Evolutionary conservation across 1,139 yeast genomes (phyloP).

Genomic region (Saccharomyces hybrid): DNA sequence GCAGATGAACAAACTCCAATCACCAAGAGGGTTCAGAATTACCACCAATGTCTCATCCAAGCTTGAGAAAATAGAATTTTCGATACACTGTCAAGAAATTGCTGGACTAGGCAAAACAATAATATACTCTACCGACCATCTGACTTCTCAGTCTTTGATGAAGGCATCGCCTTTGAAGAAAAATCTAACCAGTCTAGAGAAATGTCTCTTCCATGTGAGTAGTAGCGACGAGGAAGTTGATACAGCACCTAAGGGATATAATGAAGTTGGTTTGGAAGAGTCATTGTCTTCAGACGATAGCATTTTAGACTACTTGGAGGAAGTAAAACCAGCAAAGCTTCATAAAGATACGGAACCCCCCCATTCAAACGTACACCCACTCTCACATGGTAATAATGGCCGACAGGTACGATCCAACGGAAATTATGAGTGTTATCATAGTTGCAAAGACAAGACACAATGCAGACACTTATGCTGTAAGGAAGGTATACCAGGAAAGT

Average conservation of each 20-base stretch:
- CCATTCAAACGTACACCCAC: neutral
- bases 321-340: neutral
- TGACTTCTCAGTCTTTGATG: slow-evolving; percentile 3
- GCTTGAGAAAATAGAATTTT: slow-evolving; percentile 25
- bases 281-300: slow-evolving; percentile 19
- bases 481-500: slow-evolving; percentile 34
- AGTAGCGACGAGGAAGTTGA: slow-evolving; percentile 4
- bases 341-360: no score
- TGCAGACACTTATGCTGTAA: slow-evolving; percentile 42
- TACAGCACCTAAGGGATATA: neutral
- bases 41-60: slow-evolving; percentile 15
- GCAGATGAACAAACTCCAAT: slow-evolving; percentile 27
- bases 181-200: slow-evolving; percentile 1
- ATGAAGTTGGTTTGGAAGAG: neutral
- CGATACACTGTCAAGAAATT: slow-evolving; percentile 35
- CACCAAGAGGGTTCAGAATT: slow-evolving; percentile 29
- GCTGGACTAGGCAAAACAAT: slow-evolving; percentile 31
- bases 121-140: slow-evolving; percentile 3
- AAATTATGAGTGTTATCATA: slow-evolving; percentile 35
- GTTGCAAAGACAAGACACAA: slow-evolving; percentile 31
- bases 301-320: slow-evolving; percentile 11
- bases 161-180: neutral
- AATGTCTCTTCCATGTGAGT: slow-evolving; percentile 5
- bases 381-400: neutral
- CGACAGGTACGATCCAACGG: slow-evolving; percentile 24